Base-by-base conservation (phyloP, 768 basidiomycete genomes). In the Amanita pseudoporphyria region DNA sequence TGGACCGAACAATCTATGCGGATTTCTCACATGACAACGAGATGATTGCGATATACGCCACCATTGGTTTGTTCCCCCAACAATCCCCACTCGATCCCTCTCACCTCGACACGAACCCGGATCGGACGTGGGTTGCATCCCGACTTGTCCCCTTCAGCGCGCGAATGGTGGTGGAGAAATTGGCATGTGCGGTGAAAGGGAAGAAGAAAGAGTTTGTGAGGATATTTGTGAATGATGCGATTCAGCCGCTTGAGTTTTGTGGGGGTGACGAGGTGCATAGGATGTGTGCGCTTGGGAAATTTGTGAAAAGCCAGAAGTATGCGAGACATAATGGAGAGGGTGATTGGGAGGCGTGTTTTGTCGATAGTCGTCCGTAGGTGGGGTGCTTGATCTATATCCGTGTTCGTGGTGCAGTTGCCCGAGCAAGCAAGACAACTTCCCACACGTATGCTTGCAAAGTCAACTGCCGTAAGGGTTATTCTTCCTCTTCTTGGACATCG, bases 11-110 rank as follows among this genome's bases (percentile, higher is more conserved):
- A 5, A 58, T 88, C 39, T 88, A 86, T 57, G 80, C 76, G 18
- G 89, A 93, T 64, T 91, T 93, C 62, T 79, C 85, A 6, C 89
- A 93, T 60, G 89, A 92, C 60, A 88, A 91, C 61, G 71, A 84
- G 59, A 87, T 94, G 78, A 69, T 87, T 35, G 81, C 87, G 31
- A 83, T 92, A 43, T 84, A 81, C 55, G 73, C 64, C 66, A 87
- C 59, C 50, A 78, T 67, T 64, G 89, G 76, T 36, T 71, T 77
- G 44, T 79, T 74, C 61, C 62, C 51, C 5, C 74, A 73, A 53
- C 49, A 47, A 12, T 44, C 9, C 5, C 55, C 64, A n/a, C 62
- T 70, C 24, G 64, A 71, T 56, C 68, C 71, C 0, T 56, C 54
- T 3, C 26, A 28, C 26, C 26, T 28, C 26, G 46, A 37, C 7